Base-by-base conservation (phyloP, 1,284 basidiomycete genomes). In the Sphaerobolus stellatus region DNA sequence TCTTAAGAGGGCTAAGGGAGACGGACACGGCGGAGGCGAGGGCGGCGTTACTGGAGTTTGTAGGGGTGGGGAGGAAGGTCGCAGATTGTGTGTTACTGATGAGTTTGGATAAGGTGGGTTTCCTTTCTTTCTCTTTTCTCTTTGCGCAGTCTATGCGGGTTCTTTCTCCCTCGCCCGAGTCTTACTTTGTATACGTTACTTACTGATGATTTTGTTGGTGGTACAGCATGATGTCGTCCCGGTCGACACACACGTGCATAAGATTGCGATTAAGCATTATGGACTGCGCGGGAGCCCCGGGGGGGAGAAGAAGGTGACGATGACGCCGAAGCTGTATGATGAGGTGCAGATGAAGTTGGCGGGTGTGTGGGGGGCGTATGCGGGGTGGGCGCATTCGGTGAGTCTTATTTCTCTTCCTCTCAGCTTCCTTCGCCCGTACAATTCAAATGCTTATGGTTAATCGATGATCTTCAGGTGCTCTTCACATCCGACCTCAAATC, bases 41-140 rank as follows among this genome's bases (percentile, higher is more conserved):
- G 55, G 77, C 80, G 31, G 83, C 89, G 59, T 77, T 99, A 20
- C 71, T 97, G 34, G 84, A 80, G 64, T 84, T 94, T 60, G 82
- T 92, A 43, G 97, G 97, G 0, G 92, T 99, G 0, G 97, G 97
- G 1, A 82, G 94, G 31, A 99, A 99, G 70, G 94, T 98, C 1
- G 93, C 92, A 1, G 96, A 98, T 67, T 99, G 97, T 66, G 79
- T 99, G 30, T 73, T 98, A 51, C 75, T 99, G 24, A 98, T 99
- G 91, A 94, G 92, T 61, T 70, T 98, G 53, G 92, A 98, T 70
- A 94, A 97, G 79, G 90, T 90, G 61, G 6, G 71, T 59, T 41
- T 41, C 28, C 14, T 27, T 43, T 43, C 41, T 4, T 14, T 3
- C 5, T 20, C 8, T 6, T 31, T n/a, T 27, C 7, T 22, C 11